phyloP scores from a whole-genome alignment of 192 early-diverging fungal genomes.

The Allomyces javanicus region DNA sequence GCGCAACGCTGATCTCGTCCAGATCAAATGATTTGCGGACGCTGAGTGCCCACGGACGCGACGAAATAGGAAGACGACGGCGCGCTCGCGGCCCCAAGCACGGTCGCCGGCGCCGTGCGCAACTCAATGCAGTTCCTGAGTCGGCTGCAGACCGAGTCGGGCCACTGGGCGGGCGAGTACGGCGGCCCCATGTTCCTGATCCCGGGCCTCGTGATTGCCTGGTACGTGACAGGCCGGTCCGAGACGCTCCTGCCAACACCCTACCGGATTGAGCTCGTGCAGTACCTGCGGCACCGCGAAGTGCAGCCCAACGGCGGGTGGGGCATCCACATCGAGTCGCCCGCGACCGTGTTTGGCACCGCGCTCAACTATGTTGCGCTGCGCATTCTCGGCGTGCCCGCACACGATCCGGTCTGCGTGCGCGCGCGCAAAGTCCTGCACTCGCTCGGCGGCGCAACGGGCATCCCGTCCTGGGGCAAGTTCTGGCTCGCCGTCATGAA shows the following conservation, averaged over 20 bases:
- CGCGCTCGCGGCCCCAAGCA: conserved; percentile 32
- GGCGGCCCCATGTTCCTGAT: conserved; percentile 94
- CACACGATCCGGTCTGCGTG: conserved; percentile 70
- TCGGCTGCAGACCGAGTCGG: conserved; percentile 57
- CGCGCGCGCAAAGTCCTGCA: conserved; percentile 67
- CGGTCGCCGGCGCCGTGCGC: conserved; percentile 57
- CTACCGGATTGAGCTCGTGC: conserved; percentile 54
- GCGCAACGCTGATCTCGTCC: not conserved
- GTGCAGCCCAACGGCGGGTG: conserved; percentile 78
- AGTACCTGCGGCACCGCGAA: conserved; percentile 57
- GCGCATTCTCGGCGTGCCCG: conserved; percentile 63
- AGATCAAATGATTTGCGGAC: not conserved
- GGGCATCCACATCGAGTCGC: conserved; percentile 87
- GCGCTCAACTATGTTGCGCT: conserved; percentile 81
- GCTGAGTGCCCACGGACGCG: not conserved
- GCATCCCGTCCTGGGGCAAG: conserved; percentile 89
- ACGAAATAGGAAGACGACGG: conserved; percentile 24
- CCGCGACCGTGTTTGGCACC: conserved; percentile 89
- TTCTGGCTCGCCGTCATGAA: conserved; percentile 87
- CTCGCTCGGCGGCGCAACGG: conserved; percentile 61
- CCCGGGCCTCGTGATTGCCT: conserved; percentile 71
- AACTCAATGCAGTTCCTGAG: conserved; percentile 84
- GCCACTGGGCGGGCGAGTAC: conserved; percentile 91
- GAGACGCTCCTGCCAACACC: conserved; percentile 33
- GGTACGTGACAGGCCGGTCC: conserved; percentile 54